Evolutionary conservation across 306 rosid species (phyloP), one percentile per base, ranked within the genome.

Genomic region (Oxytropis ochrocephala): DNA sequence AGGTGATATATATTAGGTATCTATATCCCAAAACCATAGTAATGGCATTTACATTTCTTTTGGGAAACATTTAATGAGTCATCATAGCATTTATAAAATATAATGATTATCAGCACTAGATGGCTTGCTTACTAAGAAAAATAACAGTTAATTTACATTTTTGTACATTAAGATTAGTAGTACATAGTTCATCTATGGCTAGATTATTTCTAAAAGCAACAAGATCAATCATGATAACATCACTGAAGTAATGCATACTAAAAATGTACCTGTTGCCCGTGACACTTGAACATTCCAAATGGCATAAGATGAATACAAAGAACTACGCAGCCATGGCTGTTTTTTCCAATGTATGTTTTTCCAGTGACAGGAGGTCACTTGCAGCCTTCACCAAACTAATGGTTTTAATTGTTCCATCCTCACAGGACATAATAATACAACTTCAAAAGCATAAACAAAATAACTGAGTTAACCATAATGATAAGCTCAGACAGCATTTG

Each of bases 251-350:
- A 10, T 24, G 82, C 72, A 44, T 53, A 74, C 43, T 35, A 0
- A 73, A 54, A 56, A 60, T 27, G 57, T 65, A 94, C 99, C 97
- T 79, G 96, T 91, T 60, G 52, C 54, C 65, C 84, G 83, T 78
- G 97, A 94, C 24, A 88, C 91, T 18, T 87, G 99, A 81, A 87
- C 86, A 48, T 88, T 85, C 96, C 99, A 91, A 66, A 94, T 83
- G 50, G 99, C 88, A 79, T 64, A 85, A 9, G 95, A 80, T 52
- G 96, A 84, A 67, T 79, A 80, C 19, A 38, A 6, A 64, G 51
- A 78, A 82, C 75, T 55, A 60, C 81, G 92, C 86, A 88, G 58
- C 46, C 95, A 89, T n/a, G 82, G 91, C 69, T 82, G 91, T 67
- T 78, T 90, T 83, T 81, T 46, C 90, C 91, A 50, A 38, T 74